Base-by-base conservation (phyloP, 306 rosid species). In the Sesbania bispinosa region DNA sequence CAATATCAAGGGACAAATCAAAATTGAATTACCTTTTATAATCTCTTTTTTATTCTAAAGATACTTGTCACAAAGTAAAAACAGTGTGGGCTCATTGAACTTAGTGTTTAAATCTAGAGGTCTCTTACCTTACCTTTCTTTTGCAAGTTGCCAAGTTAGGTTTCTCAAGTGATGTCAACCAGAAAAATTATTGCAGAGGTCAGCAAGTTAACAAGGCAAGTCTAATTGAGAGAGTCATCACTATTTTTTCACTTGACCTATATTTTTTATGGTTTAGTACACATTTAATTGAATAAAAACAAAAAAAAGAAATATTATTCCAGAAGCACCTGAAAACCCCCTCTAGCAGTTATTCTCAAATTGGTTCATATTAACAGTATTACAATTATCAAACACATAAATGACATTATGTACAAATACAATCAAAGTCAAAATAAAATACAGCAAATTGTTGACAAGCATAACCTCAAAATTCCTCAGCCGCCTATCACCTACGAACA, bases 401-500 rank as follows among this genome's bases (percentile, higher is more conserved):
- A 15, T 43, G 23, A 9, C 13, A 42, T 64, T n/a, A n/a, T n/a
- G n/a, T n/a, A n/a, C n/a, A n/a, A n/a, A 4, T 35, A 45, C 11
- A 59, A 52, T 60, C 18, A 39, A 38, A 51, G 6, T 13, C 16
- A 4, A 39, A 16, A 29, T 52, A 19, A 20, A 61, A 47, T 2
- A 69, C 10, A 41, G 18, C 45, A 18, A 67, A 67, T 14, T 76
- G 23, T 55, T 66, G 21, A 32, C 38, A 20, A 45, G n/a, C n/a
- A n/a, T n/a, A 53, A 33, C 78, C 45, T 71, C 47, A 62, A 52
- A 27, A 66, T 30, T 67, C 33, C 45, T 47, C 4, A 15, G 62
- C 26, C 13, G 33, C 38, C 21, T 15, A 18, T 5, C 7, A 16
- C n/a, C 46, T 10, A 35, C 29, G 11, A 32, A 32, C 30, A 5